phyloP scores from a whole-genome alignment of 306 rosid genomes.

The cucumber (Cucumis sativus) region DNA sequence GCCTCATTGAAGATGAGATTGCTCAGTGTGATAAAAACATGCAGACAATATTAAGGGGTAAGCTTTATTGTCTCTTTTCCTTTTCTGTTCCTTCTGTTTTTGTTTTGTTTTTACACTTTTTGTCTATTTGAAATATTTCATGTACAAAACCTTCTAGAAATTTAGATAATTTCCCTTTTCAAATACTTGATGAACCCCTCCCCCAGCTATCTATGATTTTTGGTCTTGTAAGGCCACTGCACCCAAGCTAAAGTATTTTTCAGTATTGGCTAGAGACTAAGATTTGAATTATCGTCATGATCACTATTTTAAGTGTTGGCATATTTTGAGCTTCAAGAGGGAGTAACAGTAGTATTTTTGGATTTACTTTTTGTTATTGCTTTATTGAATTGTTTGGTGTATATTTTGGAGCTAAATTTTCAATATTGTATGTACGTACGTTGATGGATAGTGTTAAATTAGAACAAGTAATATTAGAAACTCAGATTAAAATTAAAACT shows the following conservation, averaged over 20 bases:
- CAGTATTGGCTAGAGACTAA: not conserved
- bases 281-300: not conserved
- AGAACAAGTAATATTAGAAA: not conserved
- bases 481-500: not conserved
- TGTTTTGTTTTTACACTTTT: not conserved
- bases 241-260: not conserved
- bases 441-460: not conserved
- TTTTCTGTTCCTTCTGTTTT: not conserved
- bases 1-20: conserved; percentile 49
- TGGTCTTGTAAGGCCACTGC: not conserved
- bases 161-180: not conserved
- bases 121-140: not conserved
- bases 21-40: conserved; percentile 47
- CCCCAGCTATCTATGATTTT: not conserved
- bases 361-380: not conserved
- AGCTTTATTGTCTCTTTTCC: not conserved
- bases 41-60: conserved; percentile 48
- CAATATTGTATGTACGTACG: not conserved
- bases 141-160: not conserved
- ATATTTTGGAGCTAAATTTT: not conserved
- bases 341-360: not conserved
- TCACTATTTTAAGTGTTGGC: not conserved
- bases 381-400: not conserved
- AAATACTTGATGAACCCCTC: not conserved
- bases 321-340: not conserved